Conservation (phyloP, 2,329 filamentous ascomycete species). For the Fusarium staphyleae region DNA sequence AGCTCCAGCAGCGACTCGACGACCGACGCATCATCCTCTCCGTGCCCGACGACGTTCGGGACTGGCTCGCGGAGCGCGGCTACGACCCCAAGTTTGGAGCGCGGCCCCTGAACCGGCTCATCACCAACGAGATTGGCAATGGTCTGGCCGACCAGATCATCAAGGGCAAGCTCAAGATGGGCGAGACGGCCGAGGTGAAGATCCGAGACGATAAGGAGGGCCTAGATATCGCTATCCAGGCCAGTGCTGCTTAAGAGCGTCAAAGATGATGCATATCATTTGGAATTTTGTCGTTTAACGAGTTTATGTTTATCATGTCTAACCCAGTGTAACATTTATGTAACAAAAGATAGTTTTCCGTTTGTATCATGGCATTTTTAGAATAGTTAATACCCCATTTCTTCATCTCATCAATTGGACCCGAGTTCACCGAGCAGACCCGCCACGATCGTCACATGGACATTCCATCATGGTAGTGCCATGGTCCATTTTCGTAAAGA, state of each 20-base stretch:
- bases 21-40: conserved; percentile 82
- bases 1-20: conserved; percentile 82
- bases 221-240: conserved; percentile 56
- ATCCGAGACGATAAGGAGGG: conserved; percentile 69
- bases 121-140: conserved; percentile 89
- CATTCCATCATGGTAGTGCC: conserved; percentile 1
- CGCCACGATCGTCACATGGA: conserved; percentile 2
- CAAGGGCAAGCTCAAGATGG: conserved; percentile 77
- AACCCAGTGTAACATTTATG: conserved; percentile 11
- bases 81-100: conserved; percentile 94
- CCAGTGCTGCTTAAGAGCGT: conserved; percentile 26
- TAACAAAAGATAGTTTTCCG: conserved; percentile 16
- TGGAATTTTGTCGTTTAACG: conserved; percentile 16
- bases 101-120: conserved; percentile 87
- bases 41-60: conserved; percentile 74
- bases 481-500: conserved; percentile 1
- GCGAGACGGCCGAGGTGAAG: conserved; percentile 74
- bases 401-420: too few relatives aligned
- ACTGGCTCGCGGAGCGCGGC: conserved; percentile 87
- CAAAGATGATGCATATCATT: not conserved
- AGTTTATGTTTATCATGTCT: conserved; percentile 38
- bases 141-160: conserved; percentile 91
- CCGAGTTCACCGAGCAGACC: too few relatives aligned
- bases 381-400: conserved; percentile 22
- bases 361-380: conserved; percentile 17